Percentiles rank a stretch among this genome's conserved stretches.
phyloP scores from a whole-genome alignment of 2,329 filamentous ascomycete species.

The Chaetothyriales sp. region DNA sequence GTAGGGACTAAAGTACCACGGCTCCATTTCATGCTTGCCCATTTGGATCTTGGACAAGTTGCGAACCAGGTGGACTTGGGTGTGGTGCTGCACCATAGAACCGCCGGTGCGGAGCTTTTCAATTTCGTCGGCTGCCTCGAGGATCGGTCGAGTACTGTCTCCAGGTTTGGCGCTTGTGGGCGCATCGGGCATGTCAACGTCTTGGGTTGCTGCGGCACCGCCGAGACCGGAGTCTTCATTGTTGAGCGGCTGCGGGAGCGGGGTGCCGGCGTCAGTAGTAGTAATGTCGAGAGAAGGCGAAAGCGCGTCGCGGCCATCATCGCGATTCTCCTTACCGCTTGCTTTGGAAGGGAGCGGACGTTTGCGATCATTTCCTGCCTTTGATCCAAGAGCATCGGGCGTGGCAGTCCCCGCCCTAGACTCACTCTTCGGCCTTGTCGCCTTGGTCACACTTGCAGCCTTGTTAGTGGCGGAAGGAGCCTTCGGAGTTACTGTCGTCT shows the following conservation, averaged over 20 bases:
- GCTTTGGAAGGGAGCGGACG: conserved; percentile 39
- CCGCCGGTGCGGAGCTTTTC: conserved; percentile 89
- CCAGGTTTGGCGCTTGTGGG: conserved; percentile 24
- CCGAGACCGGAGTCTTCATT: conserved; percentile 18
- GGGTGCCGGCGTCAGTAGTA: conserved; percentile 28
- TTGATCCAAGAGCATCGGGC: conserved; percentile 39
- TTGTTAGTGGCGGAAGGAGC: conserved; percentile 41
- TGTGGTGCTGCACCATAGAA: conserved; percentile 97
- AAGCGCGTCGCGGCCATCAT: conserved; percentile 26
- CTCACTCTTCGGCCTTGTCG: conserved; percentile 29
- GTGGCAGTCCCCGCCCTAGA: conserved; percentile 45
- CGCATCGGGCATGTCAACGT: conserved; percentile 33
- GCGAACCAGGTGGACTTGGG: conserved; percentile 87
- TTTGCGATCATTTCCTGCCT: conserved; percentile 32
- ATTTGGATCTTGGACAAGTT: conserved; percentile 93
- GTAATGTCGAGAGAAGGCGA: conserved; percentile 13
- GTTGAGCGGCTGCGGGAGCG: conserved; percentile 19
- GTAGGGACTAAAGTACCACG: conserved; percentile 98
- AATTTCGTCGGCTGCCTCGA: conserved; percentile 52
- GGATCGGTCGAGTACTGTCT: conserved; percentile 19
- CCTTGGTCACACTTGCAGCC: conserved; percentile 45
- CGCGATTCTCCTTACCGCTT: conserved; percentile 48
- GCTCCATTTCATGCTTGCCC: conserved; percentile 79
- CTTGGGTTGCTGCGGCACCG: conserved; percentile 17
- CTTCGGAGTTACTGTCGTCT: conserved; percentile 47